A percentile compares a stretch with the other conserved stretches of the same genome.
Conservation (phyloP, 305 asterid species). For the Nicotiana rustica region DNA sequence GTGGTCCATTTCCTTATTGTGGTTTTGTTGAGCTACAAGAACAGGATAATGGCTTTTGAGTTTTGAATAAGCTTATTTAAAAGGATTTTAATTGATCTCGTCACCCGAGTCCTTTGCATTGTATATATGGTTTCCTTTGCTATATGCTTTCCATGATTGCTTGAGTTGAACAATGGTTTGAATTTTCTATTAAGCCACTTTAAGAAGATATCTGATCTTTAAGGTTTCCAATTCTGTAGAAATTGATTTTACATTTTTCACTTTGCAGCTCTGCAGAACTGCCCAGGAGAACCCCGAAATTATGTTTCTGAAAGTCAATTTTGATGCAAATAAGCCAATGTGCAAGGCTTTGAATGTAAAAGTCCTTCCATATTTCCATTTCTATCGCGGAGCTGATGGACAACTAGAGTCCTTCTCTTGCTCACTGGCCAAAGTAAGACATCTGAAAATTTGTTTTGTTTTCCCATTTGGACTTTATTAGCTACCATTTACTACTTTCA, state of each 20-base stretch:
- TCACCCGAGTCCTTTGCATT: not conserved
- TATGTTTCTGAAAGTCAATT: constrained; percentile 84
- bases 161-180: constrained; percentile 25
- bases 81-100: constrained; percentile 1
- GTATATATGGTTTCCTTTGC: constrained; percentile 4
- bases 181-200: not conserved
- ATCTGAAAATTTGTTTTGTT: not conserved
- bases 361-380: constrained; percentile 95
- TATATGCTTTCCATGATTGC: not conserved
- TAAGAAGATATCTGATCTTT: constrained; percentile 27
- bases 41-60: constrained; percentile 6
- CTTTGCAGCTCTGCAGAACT: constrained; percentile 78
- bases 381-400: constrained; percentile 97
- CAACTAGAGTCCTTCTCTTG: constrained; percentile 93
- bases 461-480: not conserved
- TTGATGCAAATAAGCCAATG: constrained; percentile 90
- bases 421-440: constrained; percentile 87
- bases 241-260: constrained; percentile 30
- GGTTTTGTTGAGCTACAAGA: constrained; percentile 11
- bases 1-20: not conserved
- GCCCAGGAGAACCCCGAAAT: constrained; percentile 78
- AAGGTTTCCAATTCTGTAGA: not conserved
- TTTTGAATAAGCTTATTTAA: constrained; percentile 17
- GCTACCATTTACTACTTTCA: constrained; percentile 1
- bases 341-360: constrained; percentile 87